Conservation (phyloP, 306 rosid genomes). For the Dalbergia cochinchinensis region DNA sequence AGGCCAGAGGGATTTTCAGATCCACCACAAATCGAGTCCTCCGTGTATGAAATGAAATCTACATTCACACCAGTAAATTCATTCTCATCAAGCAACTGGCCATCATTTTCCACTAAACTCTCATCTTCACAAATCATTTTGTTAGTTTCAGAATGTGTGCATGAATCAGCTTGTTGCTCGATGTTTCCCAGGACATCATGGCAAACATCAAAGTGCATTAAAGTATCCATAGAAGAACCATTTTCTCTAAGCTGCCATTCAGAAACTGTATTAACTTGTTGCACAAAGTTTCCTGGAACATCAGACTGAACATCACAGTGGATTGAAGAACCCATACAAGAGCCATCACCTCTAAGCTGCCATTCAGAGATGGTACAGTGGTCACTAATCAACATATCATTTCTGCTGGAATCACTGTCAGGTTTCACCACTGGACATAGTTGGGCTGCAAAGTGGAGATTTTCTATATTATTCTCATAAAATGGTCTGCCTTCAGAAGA, state of each 20-base stretch:
- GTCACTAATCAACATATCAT: constrained; percentile 35
- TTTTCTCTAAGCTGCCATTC: constrained; percentile 38
- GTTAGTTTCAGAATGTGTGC: constrained; percentile 25
- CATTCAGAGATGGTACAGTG: constrained; percentile 12
- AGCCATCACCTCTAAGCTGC: constrained; percentile 40
- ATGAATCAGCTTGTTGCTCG: constrained; percentile 37
- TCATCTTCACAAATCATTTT: constrained; percentile 41
- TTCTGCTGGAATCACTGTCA: constrained; percentile 33
- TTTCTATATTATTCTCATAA: constrained; percentile 34
- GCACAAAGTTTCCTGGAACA: constrained; percentile 42
- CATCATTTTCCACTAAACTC: constrained; percentile 28
- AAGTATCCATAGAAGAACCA: constrained; percentile 39
- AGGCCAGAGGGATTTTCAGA: constrained; percentile 38
- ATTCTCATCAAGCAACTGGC: constrained; percentile 28
- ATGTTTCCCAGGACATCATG: constrained; percentile 35
- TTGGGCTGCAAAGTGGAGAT: constrained; percentile 28
- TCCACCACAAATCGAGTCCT: background rate
- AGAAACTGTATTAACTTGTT: constrained; percentile 24
- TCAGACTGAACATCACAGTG: constrained; percentile 33
- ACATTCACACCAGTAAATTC: constrained; percentile 38
- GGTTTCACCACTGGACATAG: constrained; percentile 28
- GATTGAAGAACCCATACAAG: constrained; percentile 41
- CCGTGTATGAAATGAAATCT: constrained; percentile 22
- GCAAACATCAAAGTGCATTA: constrained; percentile 39
- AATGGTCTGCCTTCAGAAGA: constrained; percentile 40